These are phyloP conservation scores for Podaxis pistillaris DNA, from an alignment of 768 basidiomycete species.

Conservation along the genomic window DNA sequence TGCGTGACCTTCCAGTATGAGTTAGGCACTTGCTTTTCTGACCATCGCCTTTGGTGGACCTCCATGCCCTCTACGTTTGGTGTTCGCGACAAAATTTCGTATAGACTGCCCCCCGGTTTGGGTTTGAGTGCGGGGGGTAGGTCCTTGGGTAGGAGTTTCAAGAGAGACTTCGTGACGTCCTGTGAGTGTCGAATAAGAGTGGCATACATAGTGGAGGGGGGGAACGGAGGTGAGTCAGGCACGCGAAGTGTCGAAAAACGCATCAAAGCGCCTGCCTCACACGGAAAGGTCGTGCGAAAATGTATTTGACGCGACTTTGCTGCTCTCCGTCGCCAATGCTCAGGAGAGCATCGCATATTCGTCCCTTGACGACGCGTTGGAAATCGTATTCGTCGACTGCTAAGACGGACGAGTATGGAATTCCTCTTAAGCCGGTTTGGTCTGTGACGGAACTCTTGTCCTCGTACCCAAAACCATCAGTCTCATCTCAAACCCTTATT, in stretches of 20 bases:
- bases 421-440: slow-evolving; percentile 73
- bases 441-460: slow-evolving; percentile 75
- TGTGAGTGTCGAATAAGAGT: slow-evolving; percentile 27
- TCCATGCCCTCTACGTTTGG: slow-evolving; percentile 64
- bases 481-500: slow-evolving; percentile 55
- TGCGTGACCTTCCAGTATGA: slow-evolving; percentile 79
- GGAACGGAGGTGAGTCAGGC: slow-evolving; percentile 7
- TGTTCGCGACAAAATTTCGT: slow-evolving; percentile 67
- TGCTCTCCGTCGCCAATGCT: neutral
- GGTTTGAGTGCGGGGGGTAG: slow-evolving; percentile 60
- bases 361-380: neutral
- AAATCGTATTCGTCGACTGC: neutral
- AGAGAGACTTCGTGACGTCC: slow-evolving; percentile 38
- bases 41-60: slow-evolving; percentile 77
- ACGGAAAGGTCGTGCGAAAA: slow-evolving; percentile 7
- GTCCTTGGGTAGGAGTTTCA: slow-evolving; percentile 54
- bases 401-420: slow-evolving; percentile 55
- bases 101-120: slow-evolving; percentile 58
- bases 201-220: slow-evolving; percentile 31
- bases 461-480: slow-evolving; percentile 68
- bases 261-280: neutral
- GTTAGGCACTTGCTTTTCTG: slow-evolving; percentile 57
- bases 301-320: neutral
- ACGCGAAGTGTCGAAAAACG: neutral
- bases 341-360: neutral